Evolutionary conservation across 306 rosid genomes (phyloP).

Genomic region (Quercus engelmannii): DNA sequence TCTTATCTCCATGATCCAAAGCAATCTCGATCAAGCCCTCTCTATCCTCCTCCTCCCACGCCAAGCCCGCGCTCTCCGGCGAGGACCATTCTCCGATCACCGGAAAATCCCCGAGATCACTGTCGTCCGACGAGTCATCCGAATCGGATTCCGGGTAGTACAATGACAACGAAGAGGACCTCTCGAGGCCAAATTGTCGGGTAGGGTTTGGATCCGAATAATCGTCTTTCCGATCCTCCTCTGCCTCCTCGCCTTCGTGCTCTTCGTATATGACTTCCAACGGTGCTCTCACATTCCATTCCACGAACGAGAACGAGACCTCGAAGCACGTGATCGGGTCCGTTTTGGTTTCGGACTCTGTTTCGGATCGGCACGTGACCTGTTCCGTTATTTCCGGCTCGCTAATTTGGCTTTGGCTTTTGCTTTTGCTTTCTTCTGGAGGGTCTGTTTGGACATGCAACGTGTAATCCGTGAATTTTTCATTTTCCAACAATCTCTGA

Average conservation of each 20-base stretch:
- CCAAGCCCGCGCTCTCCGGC: conserved; percentile 38
- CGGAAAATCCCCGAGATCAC: conserved; percentile 32
- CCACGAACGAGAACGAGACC: conserved; percentile 56
- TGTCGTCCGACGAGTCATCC: conserved; percentile 56
- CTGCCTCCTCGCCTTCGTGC: conserved; percentile 59
- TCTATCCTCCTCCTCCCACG: conserved; percentile 76
- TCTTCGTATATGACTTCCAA: conserved; percentile 83
- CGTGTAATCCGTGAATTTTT: not conserved
- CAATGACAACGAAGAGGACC: conserved; percentile 53
- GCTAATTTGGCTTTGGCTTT: conserved; percentile 10
- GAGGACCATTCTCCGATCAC: conserved; percentile 39
- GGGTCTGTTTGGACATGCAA: not conserved
- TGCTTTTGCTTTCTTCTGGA: not conserved
- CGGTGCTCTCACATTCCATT: conserved; percentile 85
- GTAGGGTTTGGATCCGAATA: not conserved
- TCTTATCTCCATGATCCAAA: conserved; percentile 45
- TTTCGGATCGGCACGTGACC: conserved; percentile 21
- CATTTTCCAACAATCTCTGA: conserved; percentile 40
- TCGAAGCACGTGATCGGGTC: conserved; percentile 41
- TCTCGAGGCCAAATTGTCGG: conserved; percentile 14
- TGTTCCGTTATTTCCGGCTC: conserved; percentile 26
- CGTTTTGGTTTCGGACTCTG: conserved; percentile 25
- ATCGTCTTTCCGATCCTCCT: conserved; percentile 8
- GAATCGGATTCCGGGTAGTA: conserved; percentile 83
- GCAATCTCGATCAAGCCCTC: conserved; percentile 88